Evolutionary conservation across 1,284 basidiomycete genomes (phyloP), one percentile per base, ranked within the genome.

Genomic region (Leccinum fallax): DNA sequence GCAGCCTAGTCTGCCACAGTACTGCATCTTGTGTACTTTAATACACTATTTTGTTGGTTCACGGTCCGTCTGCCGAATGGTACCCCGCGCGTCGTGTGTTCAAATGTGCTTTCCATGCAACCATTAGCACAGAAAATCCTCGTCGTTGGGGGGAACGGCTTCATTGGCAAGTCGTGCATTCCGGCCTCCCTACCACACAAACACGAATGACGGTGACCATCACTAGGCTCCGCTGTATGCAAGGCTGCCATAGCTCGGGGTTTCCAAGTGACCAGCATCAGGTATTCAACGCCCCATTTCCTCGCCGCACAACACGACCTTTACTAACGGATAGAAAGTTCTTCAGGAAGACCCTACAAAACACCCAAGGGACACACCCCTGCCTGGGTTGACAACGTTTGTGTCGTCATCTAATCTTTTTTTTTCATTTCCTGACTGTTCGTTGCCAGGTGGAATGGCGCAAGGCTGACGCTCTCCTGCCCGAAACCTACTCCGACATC

Each of bases 101-200:
- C 16, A 49, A 28, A 5, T 48, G 0, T 19, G 5, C 32, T 61
- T 48, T 10, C 15, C 7, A 81, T 83, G 80, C 71, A 71, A 67
- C 65, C 74, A 59, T 66, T 81, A 63, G 65, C 81, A 64, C 85
- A 83, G 65, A 87, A 82, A 72, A 83, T 97, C 62, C 85, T 96
- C 8, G 94, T 98, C 34, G 86, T 97, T 1, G 96, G 96, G 19
- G 95, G 95, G 34, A 97, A 97, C 76, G 95, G 96, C 13, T 98
- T 97, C 79, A 87, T 98, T 66, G 95, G 94, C 92, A 67, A 63
- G 61, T 60, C 55, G 1, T 11, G 1, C 3, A 60, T 30, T 56
- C 60, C 26, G n/a, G 53, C 56, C 32, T 34, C 32, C 10, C 34
- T 59, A 28, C 32, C 36, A 6, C 10, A 46, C 40, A 46, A 30